Percentiles rank a stretch among this genome's conserved stretches.
These are phyloP conservation scores for Nepenthes alata DNA, from an alignment of 179 eudicot species.

Conservation along the genomic window DNA sequence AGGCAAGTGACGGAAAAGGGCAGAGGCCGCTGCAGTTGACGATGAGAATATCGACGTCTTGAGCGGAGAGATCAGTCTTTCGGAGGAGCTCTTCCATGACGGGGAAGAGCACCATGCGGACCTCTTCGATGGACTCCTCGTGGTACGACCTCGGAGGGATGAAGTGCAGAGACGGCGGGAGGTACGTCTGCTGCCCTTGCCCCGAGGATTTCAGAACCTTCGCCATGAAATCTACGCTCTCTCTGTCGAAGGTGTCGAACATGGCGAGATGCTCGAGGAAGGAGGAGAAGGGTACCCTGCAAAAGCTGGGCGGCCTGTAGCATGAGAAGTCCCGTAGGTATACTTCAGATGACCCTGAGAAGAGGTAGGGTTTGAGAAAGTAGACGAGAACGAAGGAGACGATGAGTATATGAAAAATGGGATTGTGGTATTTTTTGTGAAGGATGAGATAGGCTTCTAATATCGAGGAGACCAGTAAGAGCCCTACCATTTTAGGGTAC, in stretches of 20 bases:
- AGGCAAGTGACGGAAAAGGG: slow-evolving; percentile 53
- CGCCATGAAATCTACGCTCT: slow-evolving; percentile 42
- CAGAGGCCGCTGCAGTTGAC: slow-evolving; percentile 73
- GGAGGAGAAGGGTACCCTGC: slow-evolving; percentile 45
- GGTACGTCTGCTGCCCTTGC: slow-evolving; percentile 45
- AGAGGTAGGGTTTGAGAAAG: slow-evolving; percentile 3
- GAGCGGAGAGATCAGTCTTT: slow-evolving; percentile 34
- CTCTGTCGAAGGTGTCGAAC: slow-evolving; percentile 19
- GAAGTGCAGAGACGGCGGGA: slow-evolving; percentile 54
- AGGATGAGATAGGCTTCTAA: slow-evolving; percentile 25
- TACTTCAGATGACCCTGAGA: slow-evolving; percentile 18
- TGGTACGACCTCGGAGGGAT: slow-evolving; percentile 51
- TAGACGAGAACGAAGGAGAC: slow-evolving; percentile 11
- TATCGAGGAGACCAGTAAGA: slow-evolving; percentile 15
- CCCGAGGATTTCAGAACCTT: slow-evolving; percentile 48
- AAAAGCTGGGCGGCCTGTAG: slow-evolving; percentile 44
- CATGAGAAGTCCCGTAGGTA: slow-evolving; percentile 68
- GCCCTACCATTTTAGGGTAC: slow-evolving; percentile 14
- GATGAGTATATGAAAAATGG: slow-evolving; percentile 20
- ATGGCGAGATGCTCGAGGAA: slow-evolving; percentile 37
- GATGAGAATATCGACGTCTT: slow-evolving; percentile 48
- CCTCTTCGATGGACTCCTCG: slow-evolving; percentile 38
- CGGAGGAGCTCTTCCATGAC: slow-evolving; percentile 45
- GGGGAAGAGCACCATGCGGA: slow-evolving; percentile 48
- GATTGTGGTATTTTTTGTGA: slow-evolving; percentile 9